Evolutionary conservation across 2,329 filamentous ascomycete species (phyloP), one percentile per base, ranked within the genome.

Genomic region (Amylocarpus encephaloides): DNA sequence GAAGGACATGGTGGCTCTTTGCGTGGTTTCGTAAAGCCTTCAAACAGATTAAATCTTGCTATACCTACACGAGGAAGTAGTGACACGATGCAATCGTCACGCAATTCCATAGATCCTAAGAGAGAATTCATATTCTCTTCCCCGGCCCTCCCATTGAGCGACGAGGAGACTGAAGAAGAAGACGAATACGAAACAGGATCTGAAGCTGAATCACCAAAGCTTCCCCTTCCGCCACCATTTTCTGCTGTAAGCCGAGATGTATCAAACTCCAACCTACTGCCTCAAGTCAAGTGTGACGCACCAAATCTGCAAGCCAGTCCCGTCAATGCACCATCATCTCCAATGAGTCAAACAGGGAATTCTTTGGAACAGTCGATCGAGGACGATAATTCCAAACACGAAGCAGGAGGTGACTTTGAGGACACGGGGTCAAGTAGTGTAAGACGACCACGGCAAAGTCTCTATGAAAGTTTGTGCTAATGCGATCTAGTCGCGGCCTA

Each of bases 221-320:
- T 30, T n/a, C 29, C 46, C 30, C 48, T 65, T 5, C 64, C 63
- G 6, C 62, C 61, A n/a, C 64, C 64, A 44, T 65, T 65, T 38
- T 65, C 62, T 9, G 51, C 56, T 9, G 50, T 55, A 10, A 41
- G 58, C 36, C 59, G 63, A 7, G 59, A 50, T 10, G 45, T 51
- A 12, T 64, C 59, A 5, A 52, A 48, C 13, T 54, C 53, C 13
- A 52, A 48, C 26, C 54, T 54, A 44, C 47, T 60, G 26, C 58
- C 62, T 47, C n/a, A 43, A 40, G 33, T 32, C 13, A 16, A 38
- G 6, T 43, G 32, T 16, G 15, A 15, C n/a, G 15, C 7, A 3
- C 16, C 13, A 38, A 36, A 40, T 29, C 29, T 30, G 26, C 32
- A 22, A 11, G 38, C 46, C 10, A 48, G 46, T 42, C 29, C 34